These are phyloP conservation scores for Phytophthora pinifolia DNA, from an alignment of 352 stramenopile genomes.

Conservation along the genomic window DNA sequence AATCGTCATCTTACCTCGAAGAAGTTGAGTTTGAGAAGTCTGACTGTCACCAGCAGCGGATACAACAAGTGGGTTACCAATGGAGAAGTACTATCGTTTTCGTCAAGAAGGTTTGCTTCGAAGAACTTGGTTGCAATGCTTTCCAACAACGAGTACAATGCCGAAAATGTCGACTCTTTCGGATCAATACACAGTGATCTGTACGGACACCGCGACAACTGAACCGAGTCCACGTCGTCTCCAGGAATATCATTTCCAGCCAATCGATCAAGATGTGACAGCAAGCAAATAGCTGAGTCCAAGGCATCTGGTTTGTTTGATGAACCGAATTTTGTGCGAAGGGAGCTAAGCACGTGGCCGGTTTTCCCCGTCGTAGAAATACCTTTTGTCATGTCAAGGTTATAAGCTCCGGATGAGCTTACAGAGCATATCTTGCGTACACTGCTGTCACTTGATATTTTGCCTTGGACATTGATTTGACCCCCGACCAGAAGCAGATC, in stretches of 20 bases:
- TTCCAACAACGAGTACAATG: conserved; percentile 55
- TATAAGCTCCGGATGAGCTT: conserved; percentile 44
- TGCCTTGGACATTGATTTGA: conserved; percentile 28
- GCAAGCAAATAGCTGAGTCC: conserved; percentile 71
- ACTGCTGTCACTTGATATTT: conserved; percentile 19
- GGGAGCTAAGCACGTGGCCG: conserved; percentile 42
- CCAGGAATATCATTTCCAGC: conserved; percentile 70
- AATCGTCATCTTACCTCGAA: conserved; percentile 63
- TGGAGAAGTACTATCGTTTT: conserved; percentile 12
- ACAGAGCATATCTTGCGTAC: conserved; percentile 36
- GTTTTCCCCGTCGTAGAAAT: conserved; percentile 61
- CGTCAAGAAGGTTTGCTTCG: conserved; percentile 6
- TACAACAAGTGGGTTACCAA: conserved; percentile 60
- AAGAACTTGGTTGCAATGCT: conserved; percentile 39
- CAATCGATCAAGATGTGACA: conserved; percentile 80
- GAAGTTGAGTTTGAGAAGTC: conserved; percentile 86
- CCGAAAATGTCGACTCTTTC: conserved; percentile 68
- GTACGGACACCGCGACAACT: conserved; percentile 77
- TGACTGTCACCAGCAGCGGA: conserved; percentile 68
- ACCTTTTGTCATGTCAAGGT: conserved; percentile 44
- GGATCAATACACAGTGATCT: conserved; percentile 81
- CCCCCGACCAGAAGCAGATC: conserved; percentile 55
- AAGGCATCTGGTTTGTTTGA: conserved; percentile 35
- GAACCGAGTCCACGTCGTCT: conserved; percentile 76
- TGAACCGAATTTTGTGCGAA: conserved; percentile 50